These are phyloP conservation scores for Xylariaceae sp. DNA, from an alignment of 2,329 filamentous ascomycete species.

Conservation along the genomic window DNA sequence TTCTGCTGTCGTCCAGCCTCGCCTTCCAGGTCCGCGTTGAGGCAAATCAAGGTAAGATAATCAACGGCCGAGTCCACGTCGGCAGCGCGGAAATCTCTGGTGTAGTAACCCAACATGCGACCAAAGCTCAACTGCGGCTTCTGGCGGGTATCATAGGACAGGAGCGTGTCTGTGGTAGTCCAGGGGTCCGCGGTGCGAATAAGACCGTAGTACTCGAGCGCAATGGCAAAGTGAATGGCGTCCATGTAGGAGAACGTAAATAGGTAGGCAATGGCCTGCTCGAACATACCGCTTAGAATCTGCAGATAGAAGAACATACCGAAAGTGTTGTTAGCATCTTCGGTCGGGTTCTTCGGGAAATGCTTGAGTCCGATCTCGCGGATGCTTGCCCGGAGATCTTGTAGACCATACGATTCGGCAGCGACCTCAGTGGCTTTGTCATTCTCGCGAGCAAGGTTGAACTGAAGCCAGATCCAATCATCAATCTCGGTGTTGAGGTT, in stretches of 20 bases:
- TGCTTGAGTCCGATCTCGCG: slow-evolving; percentile 85
- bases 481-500: slow-evolving; percentile 60
- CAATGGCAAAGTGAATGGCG: slow-evolving; percentile 90
- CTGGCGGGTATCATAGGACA: slow-evolving; percentile 61
- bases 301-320: slow-evolving; percentile 93
- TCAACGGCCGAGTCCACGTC: slow-evolving; percentile 87
- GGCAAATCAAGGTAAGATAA: slow-evolving; percentile 84
- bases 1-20: slow-evolving; percentile 71
- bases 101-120: slow-evolving; percentile 90
- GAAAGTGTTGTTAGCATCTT: slow-evolving; percentile 68
- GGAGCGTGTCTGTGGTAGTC: slow-evolving; percentile 64
- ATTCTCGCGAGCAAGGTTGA: slow-evolving; percentile 62
- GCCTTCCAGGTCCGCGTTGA: slow-evolving; percentile 77
- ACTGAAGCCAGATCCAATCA: slow-evolving; percentile 69
- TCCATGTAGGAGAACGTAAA: slow-evolving; percentile 90
- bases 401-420: slow-evolving; percentile 59
- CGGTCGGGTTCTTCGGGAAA: slow-evolving; percentile 75
- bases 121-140: slow-evolving; percentile 89
- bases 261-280: slow-evolving; percentile 85
- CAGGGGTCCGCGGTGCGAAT: slow-evolving; percentile 80
- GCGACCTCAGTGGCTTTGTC: slow-evolving; percentile 60
- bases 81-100: slow-evolving; percentile 87
- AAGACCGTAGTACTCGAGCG: slow-evolving; percentile 81
- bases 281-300: slow-evolving; percentile 85
- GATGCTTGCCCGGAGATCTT: slow-evolving; percentile 71